phyloP scores from a whole-genome alignment of 768 basidiomycete species.

The Lyophyllum semitale region DNA sequence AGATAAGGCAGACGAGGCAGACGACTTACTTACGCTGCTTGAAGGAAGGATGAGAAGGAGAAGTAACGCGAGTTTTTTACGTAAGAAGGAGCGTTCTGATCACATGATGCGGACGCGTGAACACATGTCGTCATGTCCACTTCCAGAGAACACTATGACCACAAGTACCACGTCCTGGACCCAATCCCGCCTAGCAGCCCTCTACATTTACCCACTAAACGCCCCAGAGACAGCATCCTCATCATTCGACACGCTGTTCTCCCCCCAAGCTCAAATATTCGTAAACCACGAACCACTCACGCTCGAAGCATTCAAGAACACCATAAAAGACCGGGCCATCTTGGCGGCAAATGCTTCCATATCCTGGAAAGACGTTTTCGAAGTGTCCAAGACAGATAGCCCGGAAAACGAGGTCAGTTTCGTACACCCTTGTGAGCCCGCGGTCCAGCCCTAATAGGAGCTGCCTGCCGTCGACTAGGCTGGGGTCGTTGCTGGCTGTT shows the following conservation, averaged over 20 bases:
- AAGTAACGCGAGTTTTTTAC: too few species aligned
- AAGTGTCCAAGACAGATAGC: conserved; percentile 23
- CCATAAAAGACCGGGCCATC: conserved; percentile 20
- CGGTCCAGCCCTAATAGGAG: not conserved
- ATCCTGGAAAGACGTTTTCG: conserved; percentile 37
- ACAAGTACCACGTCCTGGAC: conserved; percentile 24
- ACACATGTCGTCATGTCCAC: not conserved
- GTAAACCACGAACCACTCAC: conserved; percentile 28
- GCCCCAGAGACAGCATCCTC: conserved; percentile 11
- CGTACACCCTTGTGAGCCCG: not conserved
- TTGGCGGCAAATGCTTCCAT: conserved; percentile 22
- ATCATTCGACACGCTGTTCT: conserved; percentile 31
- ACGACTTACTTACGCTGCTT: too few species aligned
- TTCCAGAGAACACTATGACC: not conserved
- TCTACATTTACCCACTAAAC: conserved; percentile 23
- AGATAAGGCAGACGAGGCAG: too few species aligned
- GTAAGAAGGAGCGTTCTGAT: too few species aligned
- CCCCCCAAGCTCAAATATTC: conserved; percentile 32
- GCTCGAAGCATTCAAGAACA: conserved; percentile 28
- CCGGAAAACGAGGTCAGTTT: not conserved
- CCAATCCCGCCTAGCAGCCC: conserved; percentile 24
- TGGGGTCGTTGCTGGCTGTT: conserved; percentile 39
- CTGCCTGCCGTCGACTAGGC: conserved; percentile 27
- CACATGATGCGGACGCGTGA: not conserved
- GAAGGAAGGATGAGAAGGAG: too few species aligned